phyloP scores from a whole-genome alignment of 2,329 filamentous ascomycete genomes.

The Fusarium albosuccineum region DNA sequence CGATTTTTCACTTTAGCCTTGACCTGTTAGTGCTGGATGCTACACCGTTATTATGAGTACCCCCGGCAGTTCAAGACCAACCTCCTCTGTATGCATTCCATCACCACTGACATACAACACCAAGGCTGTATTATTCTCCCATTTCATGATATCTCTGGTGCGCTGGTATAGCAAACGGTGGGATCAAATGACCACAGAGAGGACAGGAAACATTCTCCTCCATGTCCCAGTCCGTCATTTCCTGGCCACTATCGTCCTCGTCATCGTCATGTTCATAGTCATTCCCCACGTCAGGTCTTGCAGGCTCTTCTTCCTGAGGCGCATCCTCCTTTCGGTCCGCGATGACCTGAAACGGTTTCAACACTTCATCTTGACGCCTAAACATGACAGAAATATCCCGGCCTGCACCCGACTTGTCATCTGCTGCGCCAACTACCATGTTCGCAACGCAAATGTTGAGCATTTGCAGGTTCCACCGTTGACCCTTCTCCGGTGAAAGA shows the following conservation, averaged over 20 bases:
- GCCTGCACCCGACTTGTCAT: slow-evolving; percentile 67
- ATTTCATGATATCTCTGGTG: slow-evolving; percentile 59
- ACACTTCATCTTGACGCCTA: slow-evolving; percentile 75
- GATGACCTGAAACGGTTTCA: slow-evolving; percentile 73
- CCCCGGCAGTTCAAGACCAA: too few species aligned
- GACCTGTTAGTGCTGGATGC: too few species aligned
- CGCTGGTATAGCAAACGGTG: slow-evolving; percentile 69
- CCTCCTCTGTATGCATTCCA: too few species aligned
- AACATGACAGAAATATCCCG: slow-evolving; percentile 89
- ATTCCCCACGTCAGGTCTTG: slow-evolving; percentile 31
- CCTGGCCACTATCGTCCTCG: slow-evolving; percentile 17
- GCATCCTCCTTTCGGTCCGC: slow-evolving; percentile 51
- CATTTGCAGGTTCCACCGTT: slow-evolving; percentile 82
- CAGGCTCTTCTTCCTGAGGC: slow-evolving; percentile 43
- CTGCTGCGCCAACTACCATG: slow-evolving; percentile 73
- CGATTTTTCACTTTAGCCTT: too few species aligned
- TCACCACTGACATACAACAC: background rate
- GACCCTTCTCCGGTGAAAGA: slow-evolving; percentile 75
- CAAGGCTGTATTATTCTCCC: slow-evolving; percentile 37
- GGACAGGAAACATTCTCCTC: slow-evolving; percentile 54
- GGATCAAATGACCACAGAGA: slow-evolving; percentile 66
- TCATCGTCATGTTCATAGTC: slow-evolving; percentile 40
- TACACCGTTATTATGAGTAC: too few species aligned
- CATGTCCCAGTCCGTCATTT: slow-evolving; percentile 48
- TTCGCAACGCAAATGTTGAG: slow-evolving; percentile 91